A percentile compares a stretch with the other conserved stretches of the same genome.
Conservation (phyloP, 495 filamentous ascomycete species). For the Neurospora cerealis region DNA sequence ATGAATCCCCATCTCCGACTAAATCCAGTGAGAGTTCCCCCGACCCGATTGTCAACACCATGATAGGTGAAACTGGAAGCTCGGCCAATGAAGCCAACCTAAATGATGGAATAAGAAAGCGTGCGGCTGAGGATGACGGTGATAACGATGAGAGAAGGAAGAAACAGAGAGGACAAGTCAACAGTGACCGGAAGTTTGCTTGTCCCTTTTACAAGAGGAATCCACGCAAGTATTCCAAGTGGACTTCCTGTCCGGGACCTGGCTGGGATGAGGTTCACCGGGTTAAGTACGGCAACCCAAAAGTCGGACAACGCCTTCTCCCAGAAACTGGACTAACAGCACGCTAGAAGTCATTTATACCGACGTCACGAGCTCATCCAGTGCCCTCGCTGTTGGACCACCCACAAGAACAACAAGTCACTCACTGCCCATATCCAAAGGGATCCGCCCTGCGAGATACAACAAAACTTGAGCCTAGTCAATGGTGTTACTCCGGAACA, state of each 20-base stretch:
- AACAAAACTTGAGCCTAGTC: constrained; percentile 7
- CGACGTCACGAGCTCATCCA: constrained; percentile 21
- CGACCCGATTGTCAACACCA: neutral
- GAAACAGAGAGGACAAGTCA: neutral
- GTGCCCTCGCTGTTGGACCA: constrained; percentile 21
- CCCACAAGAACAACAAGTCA: constrained; percentile 11
- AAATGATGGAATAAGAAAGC: neutral
- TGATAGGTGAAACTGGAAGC: neutral
- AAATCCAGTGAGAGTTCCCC: too few species aligned
- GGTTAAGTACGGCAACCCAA: constrained; percentile 18
- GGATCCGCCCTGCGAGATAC: constrained; percentile 15
- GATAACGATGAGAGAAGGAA: constrained; percentile 19
- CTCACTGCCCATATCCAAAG: constrained; percentile 15
- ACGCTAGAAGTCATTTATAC: constrained; percentile 19
- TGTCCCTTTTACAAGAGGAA: constrained; percentile 26
- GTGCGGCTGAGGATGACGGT: neutral
- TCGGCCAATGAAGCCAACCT: neutral
- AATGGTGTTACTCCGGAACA: constrained; percentile 23
- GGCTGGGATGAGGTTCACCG: constrained; percentile 26
- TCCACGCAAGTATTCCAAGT: constrained; percentile 19
- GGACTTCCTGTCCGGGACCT: constrained; percentile 24
- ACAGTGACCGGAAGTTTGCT: constrained; percentile 12
- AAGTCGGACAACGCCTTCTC: neutral
- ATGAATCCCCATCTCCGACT: too few species aligned
- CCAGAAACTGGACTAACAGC: neutral